phyloP scores from a whole-genome alignment of 495 filamentous ascomycete species.

The Penicillium nucicola region DNA sequence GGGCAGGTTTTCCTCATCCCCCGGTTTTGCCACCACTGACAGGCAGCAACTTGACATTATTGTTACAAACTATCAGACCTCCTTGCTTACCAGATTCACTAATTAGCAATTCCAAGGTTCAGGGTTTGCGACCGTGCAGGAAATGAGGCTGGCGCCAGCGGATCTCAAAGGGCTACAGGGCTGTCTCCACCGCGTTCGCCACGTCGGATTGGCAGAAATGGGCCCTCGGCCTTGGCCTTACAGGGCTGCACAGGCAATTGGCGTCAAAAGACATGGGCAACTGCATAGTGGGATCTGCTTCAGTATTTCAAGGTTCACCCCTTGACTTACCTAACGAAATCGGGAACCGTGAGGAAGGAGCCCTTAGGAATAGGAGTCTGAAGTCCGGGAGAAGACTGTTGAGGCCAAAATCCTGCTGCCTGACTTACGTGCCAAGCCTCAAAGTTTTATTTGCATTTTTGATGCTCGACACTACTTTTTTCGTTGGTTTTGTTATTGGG shows the following conservation, averaged over 20 bases:
- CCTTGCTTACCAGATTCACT: too few species aligned
- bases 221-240: not conserved
- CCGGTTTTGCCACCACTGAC: slow-evolving; percentile 7
- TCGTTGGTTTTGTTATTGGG: too few species aligned
- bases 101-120: too few species aligned
- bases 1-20: slow-evolving; percentile 6
- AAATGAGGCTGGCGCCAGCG: not conserved
- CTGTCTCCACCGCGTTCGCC: not conserved
- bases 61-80: not conserved
- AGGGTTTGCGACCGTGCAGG: too few species aligned
- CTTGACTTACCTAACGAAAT: too few species aligned
- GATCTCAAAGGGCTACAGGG: not conserved
- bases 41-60: not conserved
- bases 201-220: not conserved
- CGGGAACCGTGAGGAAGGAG: too few species aligned
- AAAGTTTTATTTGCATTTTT: too few species aligned
- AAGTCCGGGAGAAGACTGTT: not conserved
- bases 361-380: too few species aligned
- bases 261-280: too few species aligned
- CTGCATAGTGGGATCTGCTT: too few species aligned
- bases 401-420: slow-evolving; percentile 5
- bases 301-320: too few species aligned
- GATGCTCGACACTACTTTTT: too few species aligned
- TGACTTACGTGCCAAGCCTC: not conserved
- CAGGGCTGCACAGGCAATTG: not conserved